phyloP scores from a whole-genome alignment of 768 basidiomycete species.

The Gloeopeniophorella convolvens region DNA sequence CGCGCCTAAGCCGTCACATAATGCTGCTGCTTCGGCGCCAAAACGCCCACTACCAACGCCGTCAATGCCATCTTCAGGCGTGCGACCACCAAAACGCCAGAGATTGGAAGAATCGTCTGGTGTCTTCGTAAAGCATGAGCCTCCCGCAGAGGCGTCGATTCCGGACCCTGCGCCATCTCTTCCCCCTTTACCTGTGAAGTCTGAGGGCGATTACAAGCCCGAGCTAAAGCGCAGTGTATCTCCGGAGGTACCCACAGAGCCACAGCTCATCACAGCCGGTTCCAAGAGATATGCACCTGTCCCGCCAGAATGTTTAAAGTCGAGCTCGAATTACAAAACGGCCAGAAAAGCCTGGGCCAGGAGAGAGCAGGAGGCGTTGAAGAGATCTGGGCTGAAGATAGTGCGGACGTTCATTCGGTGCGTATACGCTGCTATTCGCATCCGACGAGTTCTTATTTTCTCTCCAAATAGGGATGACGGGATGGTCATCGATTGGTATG shows the following conservation, averaged over 20 bases:
- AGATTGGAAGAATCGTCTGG: neutral
- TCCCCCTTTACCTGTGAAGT: neutral
- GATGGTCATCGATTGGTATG: constrained; percentile 22
- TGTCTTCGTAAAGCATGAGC: neutral
- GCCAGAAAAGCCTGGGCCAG: constrained; percentile 15
- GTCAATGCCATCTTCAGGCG: neutral
- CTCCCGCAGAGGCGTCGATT: neutral
- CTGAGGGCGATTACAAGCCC: constrained; percentile 1
- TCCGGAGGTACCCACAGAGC: constrained; percentile 5
- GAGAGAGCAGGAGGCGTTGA: constrained; percentile 10
- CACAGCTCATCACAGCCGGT: constrained; percentile 8
- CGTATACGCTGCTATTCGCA: neutral
- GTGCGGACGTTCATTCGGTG: constrained; percentile 18
- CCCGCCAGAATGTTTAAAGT: constrained; percentile 15
- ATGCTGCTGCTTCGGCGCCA: neutral
- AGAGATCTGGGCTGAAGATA: constrained; percentile 8
- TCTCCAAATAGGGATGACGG: constrained; percentile 16
- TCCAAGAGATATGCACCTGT: constrained; percentile 14
- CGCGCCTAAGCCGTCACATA: too few relatives aligned
- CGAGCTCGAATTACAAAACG: neutral
- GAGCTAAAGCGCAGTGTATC: constrained; percentile 16
- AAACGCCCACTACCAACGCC: neutral
- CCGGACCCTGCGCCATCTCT: neutral
- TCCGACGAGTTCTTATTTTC: neutral
- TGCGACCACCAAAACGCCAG: constrained; percentile 4